Percentiles rank a stretch among this genome's conserved stretches.
These are phyloP conservation scores for Fusarium oligoseptatum DNA, from an alignment of 2,329 filamentous ascomycete genomes.

Conservation along the genomic window DNA sequence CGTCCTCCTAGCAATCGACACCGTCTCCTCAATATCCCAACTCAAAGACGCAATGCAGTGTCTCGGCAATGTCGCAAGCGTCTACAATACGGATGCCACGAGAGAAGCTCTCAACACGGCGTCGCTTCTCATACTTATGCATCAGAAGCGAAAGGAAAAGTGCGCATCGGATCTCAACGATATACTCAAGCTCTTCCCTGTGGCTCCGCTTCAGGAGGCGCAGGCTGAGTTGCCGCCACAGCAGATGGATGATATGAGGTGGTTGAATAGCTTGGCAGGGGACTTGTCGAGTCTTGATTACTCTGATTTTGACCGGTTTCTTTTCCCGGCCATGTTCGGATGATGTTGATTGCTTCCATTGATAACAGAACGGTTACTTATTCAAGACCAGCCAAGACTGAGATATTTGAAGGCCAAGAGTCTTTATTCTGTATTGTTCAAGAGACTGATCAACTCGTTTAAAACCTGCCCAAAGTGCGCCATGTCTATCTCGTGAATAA, in stretches of 20 bases:
- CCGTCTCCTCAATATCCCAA: conserved; percentile 59
- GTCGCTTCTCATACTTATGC: conserved; percentile 65
- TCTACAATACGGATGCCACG: conserved; percentile 62
- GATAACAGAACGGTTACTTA: neutral
- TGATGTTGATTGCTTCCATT: neutral
- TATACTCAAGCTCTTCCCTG: conserved; percentile 53
- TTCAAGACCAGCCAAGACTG: neutral
- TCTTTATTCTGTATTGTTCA: neutral
- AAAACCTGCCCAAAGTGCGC: neutral
- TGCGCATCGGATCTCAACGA: conserved; percentile 53
- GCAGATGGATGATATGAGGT: conserved; percentile 40
- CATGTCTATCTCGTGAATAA: neutral
- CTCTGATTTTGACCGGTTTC: conserved; percentile 59
- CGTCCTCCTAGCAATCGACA: conserved; percentile 68
- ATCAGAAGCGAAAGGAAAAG: conserved; percentile 64
- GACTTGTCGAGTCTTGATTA: conserved; percentile 60
- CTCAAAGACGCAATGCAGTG: conserved; percentile 65
- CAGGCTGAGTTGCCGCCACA: conserved; percentile 11
- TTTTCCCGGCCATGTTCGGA: conserved; percentile 39
- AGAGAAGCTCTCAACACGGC: conserved; percentile 68
- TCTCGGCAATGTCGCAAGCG: conserved; percentile 55
- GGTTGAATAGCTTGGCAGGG: conserved; percentile 58
- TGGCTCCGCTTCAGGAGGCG: conserved; percentile 23
- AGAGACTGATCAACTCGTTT: neutral
- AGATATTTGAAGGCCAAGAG: neutral